A percentile compares a stretch with the other conserved stretches of the same genome.
Evolutionary conservation across 495 filamentous ascomycete genomes (phyloP).

Genomic region (Mytilinidion resinicola): DNA sequence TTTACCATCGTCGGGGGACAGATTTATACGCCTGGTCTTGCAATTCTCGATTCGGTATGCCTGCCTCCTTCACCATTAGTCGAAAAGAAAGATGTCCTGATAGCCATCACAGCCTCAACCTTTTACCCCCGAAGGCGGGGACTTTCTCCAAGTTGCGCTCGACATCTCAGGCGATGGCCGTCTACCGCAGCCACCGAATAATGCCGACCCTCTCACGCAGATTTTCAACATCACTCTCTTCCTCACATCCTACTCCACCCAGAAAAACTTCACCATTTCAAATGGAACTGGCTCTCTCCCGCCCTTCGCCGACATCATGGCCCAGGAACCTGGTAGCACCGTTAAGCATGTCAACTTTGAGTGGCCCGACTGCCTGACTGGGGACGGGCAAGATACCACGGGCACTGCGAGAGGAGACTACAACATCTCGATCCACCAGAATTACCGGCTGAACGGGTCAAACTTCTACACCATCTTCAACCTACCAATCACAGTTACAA

Average conservation of each 20-base stretch:
- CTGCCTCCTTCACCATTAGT: not conserved
- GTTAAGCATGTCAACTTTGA: slow-evolving; percentile 65
- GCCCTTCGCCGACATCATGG: slow-evolving; percentile 55
- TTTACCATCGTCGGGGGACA: slow-evolving; percentile 54
- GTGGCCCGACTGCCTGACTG: slow-evolving; percentile 60
- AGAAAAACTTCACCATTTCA: slow-evolving; percentile 61
- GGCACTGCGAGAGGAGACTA: slow-evolving; percentile 37
- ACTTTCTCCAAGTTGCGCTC: slow-evolving; percentile 58
- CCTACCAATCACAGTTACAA: slow-evolving; percentile 60
- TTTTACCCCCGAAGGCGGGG: slow-evolving; percentile 59
- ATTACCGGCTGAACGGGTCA: slow-evolving; percentile 54
- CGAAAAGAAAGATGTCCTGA: not conserved
- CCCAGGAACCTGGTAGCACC: slow-evolving; percentile 54
- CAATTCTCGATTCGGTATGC: slow-evolving; percentile 47
- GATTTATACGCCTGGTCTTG: slow-evolving; percentile 59
- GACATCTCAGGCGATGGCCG: slow-evolving; percentile 60
- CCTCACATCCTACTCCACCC: slow-evolving; percentile 53
- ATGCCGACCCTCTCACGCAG: slow-evolving; percentile 38
- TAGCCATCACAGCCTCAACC: slow-evolving; percentile 47
- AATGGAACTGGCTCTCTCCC: slow-evolving; percentile 54
- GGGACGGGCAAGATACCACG: slow-evolving; percentile 40
- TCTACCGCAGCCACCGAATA: slow-evolving; percentile 49
- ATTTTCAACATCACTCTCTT: slow-evolving; percentile 62
- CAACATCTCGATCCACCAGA: slow-evolving; percentile 63
- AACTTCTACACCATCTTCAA: slow-evolving; percentile 65